A percentile compares a stretch with the other conserved stretches of the same genome.
Evolutionary conservation across 768 basidiomycete genomes (phyloP).

Genomic region (Lyophyllum semitale): DNA sequence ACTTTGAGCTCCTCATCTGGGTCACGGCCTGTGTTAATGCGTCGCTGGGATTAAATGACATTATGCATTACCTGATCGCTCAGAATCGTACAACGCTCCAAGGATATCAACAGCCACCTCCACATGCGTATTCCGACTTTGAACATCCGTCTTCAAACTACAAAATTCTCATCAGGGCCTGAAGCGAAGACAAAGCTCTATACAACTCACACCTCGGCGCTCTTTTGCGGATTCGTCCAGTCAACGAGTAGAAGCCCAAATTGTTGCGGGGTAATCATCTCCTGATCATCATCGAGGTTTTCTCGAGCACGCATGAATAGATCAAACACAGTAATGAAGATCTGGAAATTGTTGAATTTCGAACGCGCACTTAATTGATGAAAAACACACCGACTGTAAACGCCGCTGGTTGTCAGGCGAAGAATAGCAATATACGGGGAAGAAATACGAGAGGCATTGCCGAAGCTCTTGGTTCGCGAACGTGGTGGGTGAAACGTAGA

Average conservation of each 20-base stretch:
- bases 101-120: slow-evolving; percentile 62
- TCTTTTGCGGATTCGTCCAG: slow-evolving; percentile 86
- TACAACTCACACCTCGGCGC: slow-evolving; percentile 42
- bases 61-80: slow-evolving; percentile 40
- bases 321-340: slow-evolving; percentile 71
- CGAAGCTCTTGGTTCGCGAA: slow-evolving; percentile 81
- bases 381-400: slow-evolving; percentile 46
- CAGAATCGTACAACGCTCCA: slow-evolving; percentile 46
- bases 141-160: slow-evolving; percentile 14
- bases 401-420: slow-evolving; percentile 74
- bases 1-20: slow-evolving; percentile 64
- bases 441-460: slow-evolving; percentile 94
- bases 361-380: background rate
- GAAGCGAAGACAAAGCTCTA: background rate
- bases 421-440: slow-evolving; percentile 92
- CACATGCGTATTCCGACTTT: slow-evolving; percentile 44
- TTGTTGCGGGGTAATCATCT: slow-evolving; percentile 73
- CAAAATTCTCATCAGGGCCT: background rate
- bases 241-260: slow-evolving; percentile 81
- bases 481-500: slow-evolving; percentile 88
- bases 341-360: slow-evolving; percentile 39
- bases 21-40: background rate
- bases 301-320: slow-evolving; percentile 57
- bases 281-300: slow-evolving; percentile 70
- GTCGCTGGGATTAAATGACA: background rate